Evolutionary conservation across 2,329 filamentous ascomycete species (phyloP), one percentile per base, ranked within the genome.

Genomic region (Fusarium stilboides): DNA sequence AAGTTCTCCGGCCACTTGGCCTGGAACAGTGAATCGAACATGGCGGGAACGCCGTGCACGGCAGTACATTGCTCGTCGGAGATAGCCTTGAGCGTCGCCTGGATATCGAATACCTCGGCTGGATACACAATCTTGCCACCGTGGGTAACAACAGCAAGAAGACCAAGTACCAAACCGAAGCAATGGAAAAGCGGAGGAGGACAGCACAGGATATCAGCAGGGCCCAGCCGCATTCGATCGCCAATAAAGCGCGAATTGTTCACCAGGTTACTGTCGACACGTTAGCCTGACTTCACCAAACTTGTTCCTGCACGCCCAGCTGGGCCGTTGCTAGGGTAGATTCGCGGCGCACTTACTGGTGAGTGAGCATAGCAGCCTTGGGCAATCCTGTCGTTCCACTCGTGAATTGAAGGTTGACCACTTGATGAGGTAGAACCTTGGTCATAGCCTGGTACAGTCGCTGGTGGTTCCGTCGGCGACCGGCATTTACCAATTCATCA

Each of bases 111-210:
- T 0, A 90, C 88, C 73, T 94, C 91, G 67, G 87, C 87, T 1
- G 93, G 92, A 74, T 93, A 93, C 12, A 95, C 88, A 51, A 94
- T 89, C 77, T 91, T 92, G 39, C 88, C 88, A 46, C 92, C 92
- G 76, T 94, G 92, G 0, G 91, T 94, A 53, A 94, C 80, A 43
- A 88, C 85, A 3, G 91, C 89, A 57, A 94, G 85, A 44, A 94
- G 84, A 10, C 92, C 92, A 5, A 94, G 87, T 1, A 94, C 92
- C 9, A 95, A 86, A 2, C 92, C 92, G 75, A 95, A 95, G 82
- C 92, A 95, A 82, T 96, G 93, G 83, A 96, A 96, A 5, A 96
- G 85, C 0, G 93, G 93, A 0, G 93, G 92, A 5, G 92, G 92
- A 77, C 93, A 96, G 82, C 92, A 95, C 13, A 96, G 84, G 9